These are phyloP conservation scores for Nemophila menziesii DNA, from an alignment of 257 asterid genomes.

Conservation along the genomic window DNA sequence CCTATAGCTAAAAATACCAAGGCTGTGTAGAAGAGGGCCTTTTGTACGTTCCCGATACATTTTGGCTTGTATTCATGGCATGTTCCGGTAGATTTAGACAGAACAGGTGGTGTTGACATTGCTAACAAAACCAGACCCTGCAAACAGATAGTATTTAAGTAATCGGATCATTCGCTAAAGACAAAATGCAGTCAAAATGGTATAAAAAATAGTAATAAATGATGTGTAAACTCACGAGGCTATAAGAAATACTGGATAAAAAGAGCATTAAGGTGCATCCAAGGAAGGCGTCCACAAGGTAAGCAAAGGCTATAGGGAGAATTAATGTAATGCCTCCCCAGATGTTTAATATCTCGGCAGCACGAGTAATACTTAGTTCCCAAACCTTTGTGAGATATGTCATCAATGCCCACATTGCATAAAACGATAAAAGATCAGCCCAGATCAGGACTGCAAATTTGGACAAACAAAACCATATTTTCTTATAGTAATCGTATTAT, in stretches of 20 bases:
- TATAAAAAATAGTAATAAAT: neutral
- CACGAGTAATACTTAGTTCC: conserved; percentile 42
- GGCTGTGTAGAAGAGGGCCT: conserved; percentile 31
- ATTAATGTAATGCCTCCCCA: conserved; percentile 30
- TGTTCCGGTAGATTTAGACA: conserved; percentile 21
- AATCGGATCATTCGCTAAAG: neutral
- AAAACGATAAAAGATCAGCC: conserved; percentile 19
- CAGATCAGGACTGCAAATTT: conserved; percentile 16
- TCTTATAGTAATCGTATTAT: neutral
- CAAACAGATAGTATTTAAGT: neutral
- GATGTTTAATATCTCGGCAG: conserved; percentile 42
- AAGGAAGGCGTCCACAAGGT: conserved; percentile 18
- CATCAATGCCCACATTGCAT: conserved; percentile 44
- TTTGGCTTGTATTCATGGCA: conserved; percentile 29
- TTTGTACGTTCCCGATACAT: conserved; percentile 38
- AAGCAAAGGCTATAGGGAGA: conserved; percentile 29
- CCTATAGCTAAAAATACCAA: conserved; percentile 36
- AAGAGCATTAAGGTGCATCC: conserved; percentile 32
- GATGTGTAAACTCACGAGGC: conserved; percentile 22
- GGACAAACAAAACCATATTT: neutral
- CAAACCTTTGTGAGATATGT: conserved; percentile 52
- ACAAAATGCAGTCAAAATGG: neutral
- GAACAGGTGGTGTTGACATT: conserved; percentile 46
- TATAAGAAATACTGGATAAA: conserved; percentile 36
- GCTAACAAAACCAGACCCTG: conserved; percentile 42